Conservation (phyloP, 208 protist species). For the Trypanosoma avium region DNA sequence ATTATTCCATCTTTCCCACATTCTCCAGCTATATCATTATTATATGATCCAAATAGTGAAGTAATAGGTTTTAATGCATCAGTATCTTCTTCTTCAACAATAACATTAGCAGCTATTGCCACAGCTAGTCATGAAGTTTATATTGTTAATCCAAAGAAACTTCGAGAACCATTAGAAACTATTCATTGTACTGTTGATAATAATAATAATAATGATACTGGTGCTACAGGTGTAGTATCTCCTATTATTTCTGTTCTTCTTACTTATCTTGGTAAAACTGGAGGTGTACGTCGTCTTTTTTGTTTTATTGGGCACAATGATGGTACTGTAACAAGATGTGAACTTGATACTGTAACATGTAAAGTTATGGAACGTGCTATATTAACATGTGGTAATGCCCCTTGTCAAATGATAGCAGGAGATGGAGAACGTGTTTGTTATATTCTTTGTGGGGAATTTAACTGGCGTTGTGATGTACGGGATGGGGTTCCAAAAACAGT, state of each 20-base stretch:
- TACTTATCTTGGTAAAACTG: slow-evolving; percentile 52
- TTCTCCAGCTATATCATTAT: slow-evolving; percentile 51
- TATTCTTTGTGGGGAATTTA: slow-evolving; percentile 53
- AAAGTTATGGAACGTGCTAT: slow-evolving; percentile 51
- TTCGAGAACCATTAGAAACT: slow-evolving; percentile 68
- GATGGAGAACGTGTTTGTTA: slow-evolving; percentile 77
- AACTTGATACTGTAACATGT: slow-evolving; percentile 56
- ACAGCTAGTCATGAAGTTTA: slow-evolving; percentile 66
- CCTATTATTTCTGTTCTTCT: slow-evolving; percentile 74
- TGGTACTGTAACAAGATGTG: slow-evolving; percentile 64
- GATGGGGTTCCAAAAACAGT: slow-evolving; percentile 59
- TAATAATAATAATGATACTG: not conserved
- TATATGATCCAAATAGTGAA: slow-evolving; percentile 43
- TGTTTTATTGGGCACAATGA: slow-evolving; percentile 75
- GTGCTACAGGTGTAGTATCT: slow-evolving; percentile 6
- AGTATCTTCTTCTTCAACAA: slow-evolving; percentile 8
- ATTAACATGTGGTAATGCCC: slow-evolving; percentile 51
- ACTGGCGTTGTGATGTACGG: slow-evolving; percentile 70
- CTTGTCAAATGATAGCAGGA: slow-evolving; percentile 69
- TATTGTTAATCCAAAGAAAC: slow-evolving; percentile 55
- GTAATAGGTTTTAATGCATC: not conserved
- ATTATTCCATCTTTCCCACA: slow-evolving; percentile 66
- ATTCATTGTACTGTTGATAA: slow-evolving; percentile 34
- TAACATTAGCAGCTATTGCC: slow-evolving; percentile 65
- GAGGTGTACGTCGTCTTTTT: slow-evolving; percentile 42